Base-by-base conservation (phyloP, 371 early-diverging fungal genomes). In the Lichtheimia corymbifera region DNA sequence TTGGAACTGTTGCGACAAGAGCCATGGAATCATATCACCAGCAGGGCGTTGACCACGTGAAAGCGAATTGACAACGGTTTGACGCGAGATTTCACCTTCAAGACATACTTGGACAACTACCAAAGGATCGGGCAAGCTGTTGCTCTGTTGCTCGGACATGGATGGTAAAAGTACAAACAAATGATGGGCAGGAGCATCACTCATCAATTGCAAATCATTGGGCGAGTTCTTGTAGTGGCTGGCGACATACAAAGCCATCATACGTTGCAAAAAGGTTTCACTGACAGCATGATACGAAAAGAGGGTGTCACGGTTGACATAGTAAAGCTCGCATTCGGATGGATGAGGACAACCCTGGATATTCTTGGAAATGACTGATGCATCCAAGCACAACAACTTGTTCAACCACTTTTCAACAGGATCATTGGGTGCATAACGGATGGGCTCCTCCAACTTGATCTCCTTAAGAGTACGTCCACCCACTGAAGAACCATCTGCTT, bases 171-270 rank as follows among this genome's bases (percentile, higher is more conserved):
- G 88, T 14, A 97, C 98, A 85, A 97, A 97, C 59, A 99, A 77
- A 64, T 96, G 94, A 77, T 99, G 99, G 2, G 96, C 96, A n/a
- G 97, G 97, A 1, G 97, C 97, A 68, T 99, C 99, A 79, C 94
- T 94, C 84, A 99, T 83, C 58, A 97, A 83, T 78, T 99, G 97
- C 70, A 99, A 74, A 76, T 99, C 99, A 78, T 99, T 97, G 55
- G 99, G 99, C 42, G 93, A 91, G 82, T 99, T 99, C 83, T 97
- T 99, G 88, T 99, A 99, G 73, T 99, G 99, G 64, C 96, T 93
- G 24, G 98, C 91, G 27, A 97, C 97, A 68, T 99, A 99, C 47
- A 99, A 76, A 14, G 92, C 87, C 92, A 98, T 93, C 91, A 99
- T 94, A 60, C 93, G 90, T 69, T 96, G 96, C 82, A 99, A 80